Percentiles rank a stretch among this genome's conserved stretches.
phyloP scores from a whole-genome alignment of 805 yeast genomes.

The Jamesozyma spencerorum region DNA sequence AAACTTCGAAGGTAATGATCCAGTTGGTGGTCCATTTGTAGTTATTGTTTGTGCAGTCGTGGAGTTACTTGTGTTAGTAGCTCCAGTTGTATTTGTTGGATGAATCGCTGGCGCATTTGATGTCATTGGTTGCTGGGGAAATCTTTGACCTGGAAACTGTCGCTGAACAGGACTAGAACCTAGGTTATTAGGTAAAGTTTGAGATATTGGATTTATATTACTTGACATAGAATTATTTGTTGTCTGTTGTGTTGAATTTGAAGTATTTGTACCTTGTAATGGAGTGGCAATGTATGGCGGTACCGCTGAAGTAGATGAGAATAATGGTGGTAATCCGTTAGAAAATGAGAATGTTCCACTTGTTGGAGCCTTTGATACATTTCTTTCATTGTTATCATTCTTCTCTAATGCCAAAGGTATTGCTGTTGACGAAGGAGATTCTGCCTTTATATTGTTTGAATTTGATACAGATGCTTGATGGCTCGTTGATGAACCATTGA shows the following conservation, averaged over 20 bases:
- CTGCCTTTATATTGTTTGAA: not conserved
- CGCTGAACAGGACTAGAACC: slow-evolving; percentile 9
- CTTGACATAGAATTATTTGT: slow-evolving; percentile 4
- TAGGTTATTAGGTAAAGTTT: no score
- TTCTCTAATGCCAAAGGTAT: slow-evolving; percentile 4
- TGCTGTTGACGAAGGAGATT: slow-evolving; percentile 2
- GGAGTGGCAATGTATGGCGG: slow-evolving; percentile 31
- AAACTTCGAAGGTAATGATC: slow-evolving; percentile 27
- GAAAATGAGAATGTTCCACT: slow-evolving; percentile 4
- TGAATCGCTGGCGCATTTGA: slow-evolving; percentile 1
- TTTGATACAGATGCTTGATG: not conserved
- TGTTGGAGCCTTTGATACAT: slow-evolving; percentile 1
- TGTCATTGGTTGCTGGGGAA: slow-evolving; percentile 1
- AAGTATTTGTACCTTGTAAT: slow-evolving; percentile 20
- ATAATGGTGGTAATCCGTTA: slow-evolving; percentile 23
- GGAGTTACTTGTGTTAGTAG: not conserved
- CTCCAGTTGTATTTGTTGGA: not conserved
- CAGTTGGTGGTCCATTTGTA: slow-evolving; percentile 19
- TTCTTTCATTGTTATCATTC: slow-evolving; percentile 1
- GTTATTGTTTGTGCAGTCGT: not conserved
- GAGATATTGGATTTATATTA: no score
- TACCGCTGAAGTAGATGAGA: slow-evolving; percentile 24
- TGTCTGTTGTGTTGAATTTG: slow-evolving; percentile 12
- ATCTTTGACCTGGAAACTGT: slow-evolving; percentile 8
- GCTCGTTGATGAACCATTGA: not conserved